A percentile compares a stretch with the other conserved stretches of the same genome.
These are phyloP conservation scores for Eurotiales sp. DNA, from an alignment of 2,329 filamentous ascomycete species.

Conservation along the genomic window DNA sequence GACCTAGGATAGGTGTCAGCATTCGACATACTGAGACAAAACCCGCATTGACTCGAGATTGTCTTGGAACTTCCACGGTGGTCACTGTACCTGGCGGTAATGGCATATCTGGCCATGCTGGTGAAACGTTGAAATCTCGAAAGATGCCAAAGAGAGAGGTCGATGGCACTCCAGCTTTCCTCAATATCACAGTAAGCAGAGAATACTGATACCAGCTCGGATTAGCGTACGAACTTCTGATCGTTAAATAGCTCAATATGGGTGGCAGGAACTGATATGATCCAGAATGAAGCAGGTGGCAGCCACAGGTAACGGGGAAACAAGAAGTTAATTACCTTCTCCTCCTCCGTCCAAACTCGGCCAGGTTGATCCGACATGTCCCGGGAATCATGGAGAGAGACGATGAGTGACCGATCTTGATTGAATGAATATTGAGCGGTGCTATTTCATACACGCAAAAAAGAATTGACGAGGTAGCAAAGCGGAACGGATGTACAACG, in stretches of 20 bases:
- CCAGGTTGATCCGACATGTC: conserved; percentile 44
- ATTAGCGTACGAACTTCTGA: conserved; percentile 2
- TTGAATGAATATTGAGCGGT: neutral
- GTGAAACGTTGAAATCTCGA: conserved; percentile 33
- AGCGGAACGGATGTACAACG: conserved; percentile 9
- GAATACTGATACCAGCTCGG: conserved; percentile 28
- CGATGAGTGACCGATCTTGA: neutral
- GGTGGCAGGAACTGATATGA: too few species aligned
- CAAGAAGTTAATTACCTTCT: conserved; percentile 35
- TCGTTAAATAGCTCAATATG: neutral
- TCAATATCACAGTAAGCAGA: conserved; percentile 41
- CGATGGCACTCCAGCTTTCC: conserved; percentile 36
- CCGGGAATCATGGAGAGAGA: conserved; percentile 32
- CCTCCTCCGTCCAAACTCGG: conserved; percentile 43
- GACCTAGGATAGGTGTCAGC: conserved; percentile 15
- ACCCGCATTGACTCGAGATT: neutral
- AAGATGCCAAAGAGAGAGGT: conserved; percentile 36
- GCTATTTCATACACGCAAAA: conserved; percentile 10
- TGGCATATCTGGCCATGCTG: conserved; percentile 39
- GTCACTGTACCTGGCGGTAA: conserved; percentile 38
- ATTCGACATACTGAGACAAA: conserved; percentile 7
- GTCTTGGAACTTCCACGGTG: neutral
- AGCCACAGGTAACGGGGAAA: neutral
- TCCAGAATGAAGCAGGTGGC: neutral
- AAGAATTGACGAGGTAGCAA: neutral